Evolutionary conservation across 1,139 yeast genomes (phyloP).

Genomic region (Pichia sp.): DNA sequence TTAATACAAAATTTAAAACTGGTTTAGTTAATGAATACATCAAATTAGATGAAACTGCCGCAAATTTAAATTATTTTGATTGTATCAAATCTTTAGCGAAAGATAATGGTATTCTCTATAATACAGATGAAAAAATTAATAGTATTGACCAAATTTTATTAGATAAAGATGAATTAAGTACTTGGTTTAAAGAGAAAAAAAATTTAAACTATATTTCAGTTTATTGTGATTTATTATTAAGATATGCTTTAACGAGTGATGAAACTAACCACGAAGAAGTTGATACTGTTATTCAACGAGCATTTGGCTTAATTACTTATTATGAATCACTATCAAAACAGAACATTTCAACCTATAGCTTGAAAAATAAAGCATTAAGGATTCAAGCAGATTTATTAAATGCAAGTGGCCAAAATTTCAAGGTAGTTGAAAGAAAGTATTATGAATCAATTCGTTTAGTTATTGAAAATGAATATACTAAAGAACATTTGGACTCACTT

Average conservation of each 20-base stretch:
- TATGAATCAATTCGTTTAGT: conserved; percentile 22
- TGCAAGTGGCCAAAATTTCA: conserved; percentile 11
- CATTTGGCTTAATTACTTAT: conserved; percentile 20
- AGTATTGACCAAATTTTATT: conserved; percentile 16
- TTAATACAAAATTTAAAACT: conserved; percentile 27
- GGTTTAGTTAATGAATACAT: conserved; percentile 30
- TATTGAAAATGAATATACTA: conserved; percentile 21
- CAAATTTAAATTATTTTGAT: conserved; percentile 24
- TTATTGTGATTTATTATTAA: conserved; percentile 28
- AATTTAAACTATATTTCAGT: conserved; percentile 25
- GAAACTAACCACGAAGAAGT: conserved; percentile 16
- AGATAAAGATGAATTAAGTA: conserved; percentile 19
- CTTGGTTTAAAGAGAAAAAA: conserved; percentile 21
- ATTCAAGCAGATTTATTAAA: conserved; percentile 26
- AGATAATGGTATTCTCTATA: conserved; percentile 16
- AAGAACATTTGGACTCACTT: conserved; percentile 7
- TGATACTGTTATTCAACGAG: conserved; percentile 15
- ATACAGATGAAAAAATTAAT: conserved; percentile 13
- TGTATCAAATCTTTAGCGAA: conserved; percentile 23
- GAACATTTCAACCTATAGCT: conserved; percentile 21
- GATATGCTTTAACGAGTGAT: conserved; percentile 29
- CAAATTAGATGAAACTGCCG: conserved; percentile 23
- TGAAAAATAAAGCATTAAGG: conserved; percentile 28
- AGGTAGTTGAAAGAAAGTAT: conserved; percentile 19
- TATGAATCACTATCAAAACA: conserved; percentile 16